Base-by-base conservation (phyloP, 371 early-diverging fungal genomes). In the Mortierella sp. region DNA sequence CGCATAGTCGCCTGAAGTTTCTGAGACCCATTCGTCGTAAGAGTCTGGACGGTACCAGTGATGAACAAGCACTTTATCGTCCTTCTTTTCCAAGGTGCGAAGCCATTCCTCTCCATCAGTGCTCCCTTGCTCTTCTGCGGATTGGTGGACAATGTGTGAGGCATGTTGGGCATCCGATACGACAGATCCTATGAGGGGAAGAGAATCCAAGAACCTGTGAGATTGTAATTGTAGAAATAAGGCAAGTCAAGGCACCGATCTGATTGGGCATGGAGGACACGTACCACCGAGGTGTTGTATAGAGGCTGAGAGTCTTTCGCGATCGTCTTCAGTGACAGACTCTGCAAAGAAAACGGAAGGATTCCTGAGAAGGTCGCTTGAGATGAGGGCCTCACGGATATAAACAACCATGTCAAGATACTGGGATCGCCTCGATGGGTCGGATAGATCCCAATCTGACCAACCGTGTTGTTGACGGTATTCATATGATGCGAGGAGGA, bases 1-100 rank as follows among this genome's bases (percentile, higher is more conserved):
- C 49, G 86, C 84, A 14, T 80, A 70, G 69, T 87, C 91, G 51
- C 74, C 67, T 16, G 90, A 87, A 4, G 86, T 86, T 42, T 91
- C 90, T 2, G 85, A 74, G 16, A 93, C 66, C 95, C 95, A 94
- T 34, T 84, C 86, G 59, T 94, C 95, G 71, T 89, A 89, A 9
- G 95, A 93, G 70, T 93, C 94, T 10, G 95, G 95, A 58, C 90
- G 89, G 72, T 92, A 93, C 91, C 93, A 91, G 88, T 92, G 93
- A 71, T 94, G 95, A 2, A 94, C 87, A 5, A 92, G 80, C 12
- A 89, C 93, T 47, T 82, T 83, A 21, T 83, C 85, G 43, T 85
- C 87, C 54, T 83, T 82, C 71, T 89, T 91, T 59, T 90, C 91
- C 47, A 94, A 71, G 34, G 92, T 90, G 23, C 94, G 86, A 68